Evolutionary conservation across 192 early-diverging fungal species (phyloP).

Genomic region (Coemansia sp.): DNA sequence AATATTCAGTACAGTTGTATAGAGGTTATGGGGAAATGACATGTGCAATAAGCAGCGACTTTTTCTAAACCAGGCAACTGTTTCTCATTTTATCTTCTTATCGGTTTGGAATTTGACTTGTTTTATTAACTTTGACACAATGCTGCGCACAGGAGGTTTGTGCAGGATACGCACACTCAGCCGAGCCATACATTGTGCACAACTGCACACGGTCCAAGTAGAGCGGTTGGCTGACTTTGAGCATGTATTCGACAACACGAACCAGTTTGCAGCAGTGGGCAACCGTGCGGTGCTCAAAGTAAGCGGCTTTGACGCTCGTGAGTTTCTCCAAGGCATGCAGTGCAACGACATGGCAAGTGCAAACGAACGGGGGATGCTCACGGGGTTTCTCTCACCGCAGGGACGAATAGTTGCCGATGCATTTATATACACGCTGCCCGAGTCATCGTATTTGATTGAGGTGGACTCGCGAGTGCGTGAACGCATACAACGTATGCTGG

Average conservation of each 20-base stretch:
- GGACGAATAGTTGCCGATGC: conserved; percentile 88
- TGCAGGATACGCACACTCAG: not conserved
- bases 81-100: not conserved
- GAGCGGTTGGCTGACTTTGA: conserved; percentile 23
- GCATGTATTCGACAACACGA: conserved; percentile 23
- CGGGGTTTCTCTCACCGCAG: conserved; percentile 82
- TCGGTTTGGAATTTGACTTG: not conserved
- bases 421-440: conserved; percentile 80
- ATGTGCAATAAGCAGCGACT: not conserved
- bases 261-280: conserved; percentile 57
- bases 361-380: conserved; percentile 74
- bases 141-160: not conserved
- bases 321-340: conserved; percentile 89
- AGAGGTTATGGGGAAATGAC: not conserved
- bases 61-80: not conserved
- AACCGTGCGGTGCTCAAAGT: conserved; percentile 65
- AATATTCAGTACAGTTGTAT: not conserved
- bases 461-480: conserved; percentile 60
- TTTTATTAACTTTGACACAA: not conserved
- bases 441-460: conserved; percentile 69
- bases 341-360: conserved; percentile 86
- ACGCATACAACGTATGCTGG: conserved; percentile 65
- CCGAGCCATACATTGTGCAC: not conserved
- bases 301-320: conserved; percentile 68
- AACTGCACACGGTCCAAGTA: conserved; percentile 2